Base-by-base conservation (phyloP, 2,329 filamentous ascomycete species). In the Phoma sp. region DNA sequence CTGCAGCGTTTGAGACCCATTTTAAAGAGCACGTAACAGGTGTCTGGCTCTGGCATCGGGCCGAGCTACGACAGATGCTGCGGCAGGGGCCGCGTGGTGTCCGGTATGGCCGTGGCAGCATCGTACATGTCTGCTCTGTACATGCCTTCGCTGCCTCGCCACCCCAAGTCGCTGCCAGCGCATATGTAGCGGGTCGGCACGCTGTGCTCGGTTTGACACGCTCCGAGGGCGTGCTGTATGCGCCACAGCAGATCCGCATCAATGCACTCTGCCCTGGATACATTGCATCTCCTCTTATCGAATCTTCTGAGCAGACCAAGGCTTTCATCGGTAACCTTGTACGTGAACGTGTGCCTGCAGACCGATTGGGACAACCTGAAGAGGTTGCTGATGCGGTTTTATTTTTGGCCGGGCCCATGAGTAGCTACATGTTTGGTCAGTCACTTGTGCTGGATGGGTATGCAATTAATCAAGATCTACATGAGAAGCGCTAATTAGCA, bases 181-280 rank as follows among this genome's bases (percentile, higher is more conserved):
- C 80, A 5, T 84, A 84, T 61, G 66, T 76, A 4, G 71, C 80
- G 0, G 72, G 78, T 23, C 84, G 84, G 65, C 80, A 83, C 61
- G 81, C 76, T 65, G 75, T 82, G 5, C 60, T 82, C 34, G 80
- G 80, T 1, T 69, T 86, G 36, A 83, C 80, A 14, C 78, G 76
- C 59, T 77, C 76, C 2, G 82, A 84, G 54, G 82, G 78, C 4
- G 76, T 78, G 33, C 74, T 76, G 2, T 85, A 84, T 68, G 79
- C 78, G 3, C 60, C 72, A 2, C 61, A 76, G 40, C 77, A 76
- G 5, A 83, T 85, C 39, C 78, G 83, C 43, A 80, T 86, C 64
- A 86, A 85, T 59, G 82, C 81, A 6, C 79, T 85, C 23, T 85
- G 83, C 54, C 83, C 83, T 0, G 70, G 76, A 14, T 80, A 76